A percentile compares a stretch with the other conserved stretches of the same genome.
Evolutionary conservation across 768 basidiomycete species (phyloP).

Genomic region (Auricularia cornea): DNA sequence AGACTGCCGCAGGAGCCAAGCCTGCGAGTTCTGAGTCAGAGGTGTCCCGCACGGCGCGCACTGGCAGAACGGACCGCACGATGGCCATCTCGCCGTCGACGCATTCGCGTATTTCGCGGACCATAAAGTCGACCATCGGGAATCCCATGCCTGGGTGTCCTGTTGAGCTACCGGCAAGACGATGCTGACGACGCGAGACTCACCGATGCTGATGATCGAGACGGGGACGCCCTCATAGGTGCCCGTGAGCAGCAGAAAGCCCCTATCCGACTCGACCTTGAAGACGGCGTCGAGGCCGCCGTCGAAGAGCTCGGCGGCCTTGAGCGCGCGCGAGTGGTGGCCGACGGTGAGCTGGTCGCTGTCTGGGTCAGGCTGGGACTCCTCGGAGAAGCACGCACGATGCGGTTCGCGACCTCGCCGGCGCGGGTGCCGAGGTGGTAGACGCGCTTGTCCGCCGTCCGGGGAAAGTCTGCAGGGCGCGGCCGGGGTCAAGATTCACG

Average conservation of each 20-base stretch:
- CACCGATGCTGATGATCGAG: slow-evolving; percentile 62
- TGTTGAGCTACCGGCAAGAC: background rate
- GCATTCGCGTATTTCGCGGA: slow-evolving; percentile 71
- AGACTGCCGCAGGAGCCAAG: slow-evolving; percentile 78
- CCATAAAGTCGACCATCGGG: slow-evolving; percentile 79
- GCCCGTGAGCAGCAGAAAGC: slow-evolving; percentile 67
- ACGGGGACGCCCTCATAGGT: slow-evolving; percentile 54
- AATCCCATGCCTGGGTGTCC: slow-evolving; percentile 50
- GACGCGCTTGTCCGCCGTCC: slow-evolving; percentile 61
- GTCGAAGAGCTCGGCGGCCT: slow-evolving; percentile 55
- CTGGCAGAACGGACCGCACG: slow-evolving; percentile 30
- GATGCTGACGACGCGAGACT: background rate
- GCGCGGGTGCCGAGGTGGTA: slow-evolving; percentile 70
- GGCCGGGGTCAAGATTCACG: background rate
- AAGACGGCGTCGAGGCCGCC: slow-evolving; percentile 42
- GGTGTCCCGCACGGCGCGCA: background rate
- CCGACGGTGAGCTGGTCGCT: slow-evolving; percentile 65
- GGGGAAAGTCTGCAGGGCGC: slow-evolving; percentile 63
- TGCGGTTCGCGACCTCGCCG: slow-evolving; percentile 75
- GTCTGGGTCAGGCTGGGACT: background rate
- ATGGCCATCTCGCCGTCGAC: slow-evolving; percentile 52
- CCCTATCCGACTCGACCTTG: slow-evolving; percentile 59
- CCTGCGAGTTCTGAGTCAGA: slow-evolving; percentile 18
- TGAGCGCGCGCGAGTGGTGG: slow-evolving; percentile 54
- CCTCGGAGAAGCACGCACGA: slow-evolving; percentile 31